phyloP scores from a whole-genome alignment of 495 filamentous ascomycete species.

The Chlorociboria aeruginascens region DNA sequence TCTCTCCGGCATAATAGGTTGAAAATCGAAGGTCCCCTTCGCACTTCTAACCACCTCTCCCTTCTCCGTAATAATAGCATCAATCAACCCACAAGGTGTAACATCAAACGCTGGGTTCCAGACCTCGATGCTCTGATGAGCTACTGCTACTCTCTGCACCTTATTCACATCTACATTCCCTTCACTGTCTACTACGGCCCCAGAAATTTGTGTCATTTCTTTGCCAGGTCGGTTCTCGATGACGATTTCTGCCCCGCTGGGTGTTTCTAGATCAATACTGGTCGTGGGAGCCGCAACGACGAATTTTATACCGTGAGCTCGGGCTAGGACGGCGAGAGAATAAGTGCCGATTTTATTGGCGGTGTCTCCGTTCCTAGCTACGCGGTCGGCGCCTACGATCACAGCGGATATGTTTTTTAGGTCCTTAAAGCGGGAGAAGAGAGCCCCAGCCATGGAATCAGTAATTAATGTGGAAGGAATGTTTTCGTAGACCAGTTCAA shows the following conservation, averaged over 20 bases:
- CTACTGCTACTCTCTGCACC: slow-evolving; percentile 64
- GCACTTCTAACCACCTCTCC: slow-evolving; percentile 69
- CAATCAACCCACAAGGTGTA: slow-evolving; percentile 74
- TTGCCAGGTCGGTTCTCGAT: slow-evolving; percentile 75
- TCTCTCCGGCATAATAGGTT: slow-evolving; percentile 35
- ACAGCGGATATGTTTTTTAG: slow-evolving; percentile 61
- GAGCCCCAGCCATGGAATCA: slow-evolving; percentile 87
- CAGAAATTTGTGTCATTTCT: slow-evolving; percentile 73
- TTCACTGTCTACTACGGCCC: slow-evolving; percentile 43
- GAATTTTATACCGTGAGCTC: slow-evolving; percentile 81
- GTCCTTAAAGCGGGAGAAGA: slow-evolving; percentile 50
- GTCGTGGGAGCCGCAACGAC: slow-evolving; percentile 90
- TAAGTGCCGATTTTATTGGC: slow-evolving; percentile 99
- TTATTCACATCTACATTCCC: slow-evolving; percentile 36
- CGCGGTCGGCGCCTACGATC: slow-evolving; percentile 88
- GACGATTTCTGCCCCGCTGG: slow-evolving; percentile 60
- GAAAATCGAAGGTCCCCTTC: slow-evolving; percentile 68
- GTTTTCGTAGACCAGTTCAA: slow-evolving; percentile 83
- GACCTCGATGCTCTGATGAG: slow-evolving; percentile 66
- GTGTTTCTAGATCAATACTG: slow-evolving; percentile 77
- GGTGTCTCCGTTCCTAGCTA: slow-evolving; percentile 92
- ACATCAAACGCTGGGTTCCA: slow-evolving; percentile 98
- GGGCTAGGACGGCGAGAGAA: slow-evolving; percentile 71
- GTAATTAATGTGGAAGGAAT: slow-evolving; percentile 92
- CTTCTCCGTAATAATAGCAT: slow-evolving; percentile 87